Evolutionary conservation across 306 rosid genomes (phyloP).

Genomic region (Pterocarpus santalinus): DNA sequence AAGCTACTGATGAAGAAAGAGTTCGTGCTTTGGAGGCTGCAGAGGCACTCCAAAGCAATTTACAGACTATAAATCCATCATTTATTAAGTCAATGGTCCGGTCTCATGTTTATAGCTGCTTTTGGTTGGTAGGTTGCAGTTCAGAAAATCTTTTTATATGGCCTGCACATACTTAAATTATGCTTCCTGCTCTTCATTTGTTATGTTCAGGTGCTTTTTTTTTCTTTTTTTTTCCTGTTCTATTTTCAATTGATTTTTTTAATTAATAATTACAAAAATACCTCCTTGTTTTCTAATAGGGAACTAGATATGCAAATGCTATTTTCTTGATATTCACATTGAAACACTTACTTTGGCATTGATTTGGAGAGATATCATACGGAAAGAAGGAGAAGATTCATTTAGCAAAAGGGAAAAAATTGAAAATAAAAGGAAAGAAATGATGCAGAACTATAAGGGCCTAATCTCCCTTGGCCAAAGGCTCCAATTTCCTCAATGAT

Average conservation of each 20-base stretch:
- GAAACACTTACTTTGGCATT: background rate
- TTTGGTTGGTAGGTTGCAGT: slow-evolving; percentile 81
- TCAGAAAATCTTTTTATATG: slow-evolving; percentile 2
- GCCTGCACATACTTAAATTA: background rate
- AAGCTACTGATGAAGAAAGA: slow-evolving; percentile 68
- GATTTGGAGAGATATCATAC: background rate
- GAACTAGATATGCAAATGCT: background rate
- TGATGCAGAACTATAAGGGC: too few species aligned
- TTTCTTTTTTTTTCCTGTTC: background rate
- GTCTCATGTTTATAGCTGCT: slow-evolving; percentile 91
- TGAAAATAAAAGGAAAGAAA: background rate
- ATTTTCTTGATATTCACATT: background rate
- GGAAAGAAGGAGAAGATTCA: background rate
- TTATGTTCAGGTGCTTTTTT: background rate
- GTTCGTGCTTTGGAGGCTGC: slow-evolving; percentile 63
- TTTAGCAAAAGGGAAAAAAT: background rate
- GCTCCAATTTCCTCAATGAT: too few species aligned
- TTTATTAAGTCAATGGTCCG: slow-evolving; percentile 82
- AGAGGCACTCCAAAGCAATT: slow-evolving; percentile 57
- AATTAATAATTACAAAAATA: background rate
- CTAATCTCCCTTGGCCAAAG: too few species aligned
- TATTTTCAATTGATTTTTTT: background rate
- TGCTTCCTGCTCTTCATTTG: background rate
- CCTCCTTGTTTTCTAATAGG: background rate
- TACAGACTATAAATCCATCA: slow-evolving; percentile 60